A percentile compares a stretch with the other conserved stretches of the same genome.
phyloP scores from a whole-genome alignment of 2,329 filamentous ascomycete species.

The Aureobasidium sp. region DNA sequence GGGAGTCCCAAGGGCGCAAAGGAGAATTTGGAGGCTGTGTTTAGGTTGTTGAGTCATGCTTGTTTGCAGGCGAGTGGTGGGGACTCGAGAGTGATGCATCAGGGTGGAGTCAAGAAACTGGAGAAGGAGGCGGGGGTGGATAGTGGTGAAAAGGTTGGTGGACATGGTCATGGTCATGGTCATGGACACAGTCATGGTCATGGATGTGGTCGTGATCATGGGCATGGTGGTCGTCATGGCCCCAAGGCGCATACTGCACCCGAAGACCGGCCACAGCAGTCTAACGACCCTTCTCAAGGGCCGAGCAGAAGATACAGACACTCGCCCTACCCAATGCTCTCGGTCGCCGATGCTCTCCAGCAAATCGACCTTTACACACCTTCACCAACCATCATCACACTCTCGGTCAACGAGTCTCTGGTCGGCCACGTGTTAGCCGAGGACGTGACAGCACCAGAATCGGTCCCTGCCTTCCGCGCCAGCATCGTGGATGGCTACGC shows the following conservation, averaged over 20 bases:
- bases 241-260: conserved; percentile 65
- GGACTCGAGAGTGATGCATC: conserved; percentile 72
- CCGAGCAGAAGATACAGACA: conserved; percentile 66
- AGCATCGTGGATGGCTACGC: conserved; percentile 98
- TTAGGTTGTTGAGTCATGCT: conserved; percentile 92
- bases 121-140: conserved; percentile 71
- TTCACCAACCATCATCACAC: conserved; percentile 47
- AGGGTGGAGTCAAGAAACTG: conserved; percentile 72
- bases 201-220: conserved; percentile 46
- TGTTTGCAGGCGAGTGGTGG: conserved; percentile 80
- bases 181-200: conserved; percentile 30
- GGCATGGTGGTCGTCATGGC: conserved; percentile 48
- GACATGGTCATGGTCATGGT: conserved; percentile 41
- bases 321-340: conserved; percentile 88
- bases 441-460: conserved; percentile 70
- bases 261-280: conserved; percentile 46
- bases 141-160: not conserved
- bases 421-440: conserved; percentile 75
- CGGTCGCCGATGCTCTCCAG: conserved; percentile 71
- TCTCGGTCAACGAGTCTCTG: conserved; percentile 57
- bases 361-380: conserved; percentile 71
- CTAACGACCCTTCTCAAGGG: conserved; percentile 54
- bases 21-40: conserved; percentile 82
- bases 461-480: conserved; percentile 86
- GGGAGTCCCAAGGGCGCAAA: conserved; percentile 92